phyloP scores from a whole-genome alignment of 768 basidiomycete species.

The Lentinula lateritia region DNA sequence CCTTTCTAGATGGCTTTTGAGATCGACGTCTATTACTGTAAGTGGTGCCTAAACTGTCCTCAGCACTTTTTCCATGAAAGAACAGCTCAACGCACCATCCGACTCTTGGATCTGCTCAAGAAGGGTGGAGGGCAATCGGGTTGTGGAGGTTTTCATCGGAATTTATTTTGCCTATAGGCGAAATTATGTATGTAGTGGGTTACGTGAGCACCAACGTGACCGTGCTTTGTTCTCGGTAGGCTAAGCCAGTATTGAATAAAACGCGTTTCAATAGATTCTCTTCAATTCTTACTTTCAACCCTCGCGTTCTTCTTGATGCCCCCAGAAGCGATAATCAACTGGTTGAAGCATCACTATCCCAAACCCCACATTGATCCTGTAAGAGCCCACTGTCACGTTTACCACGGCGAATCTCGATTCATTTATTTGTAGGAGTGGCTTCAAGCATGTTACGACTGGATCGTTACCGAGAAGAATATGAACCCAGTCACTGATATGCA shows the following conservation, averaged over 20 bases:
- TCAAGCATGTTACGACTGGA: slow-evolving; percentile 64
- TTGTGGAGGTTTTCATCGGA: slow-evolving; percentile 32
- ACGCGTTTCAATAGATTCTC: not conserved
- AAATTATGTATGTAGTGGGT: not conserved
- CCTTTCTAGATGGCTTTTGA: slow-evolving; percentile 43
- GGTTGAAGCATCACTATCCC: slow-evolving; percentile 51
- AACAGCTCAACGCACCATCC: not conserved
- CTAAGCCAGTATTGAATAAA: not conserved
- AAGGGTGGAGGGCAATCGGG: slow-evolving; percentile 28
- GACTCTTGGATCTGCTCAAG: slow-evolving; percentile 22
- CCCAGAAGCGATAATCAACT: slow-evolving; percentile 35
- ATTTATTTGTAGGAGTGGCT: slow-evolving; percentile 63
- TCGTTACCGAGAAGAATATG: slow-evolving; percentile 41
- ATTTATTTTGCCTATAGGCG: slow-evolving; percentile 4
- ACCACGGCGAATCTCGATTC: not conserved
- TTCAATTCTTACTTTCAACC: not conserved
- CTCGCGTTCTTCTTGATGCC: slow-evolving; percentile 17
- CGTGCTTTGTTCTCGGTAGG: not conserved
- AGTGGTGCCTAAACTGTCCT: not conserved
- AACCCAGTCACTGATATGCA: slow-evolving; percentile 42
- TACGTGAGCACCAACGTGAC: not conserved
- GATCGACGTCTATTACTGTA: slow-evolving; percentile 14
- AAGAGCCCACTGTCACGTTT: slow-evolving; percentile 13
- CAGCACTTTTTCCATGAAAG: no score
- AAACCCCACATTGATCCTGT: slow-evolving; percentile 63